phyloP scores from a whole-genome alignment of 345 rosid species.

The Gossypium turneri region DNA sequence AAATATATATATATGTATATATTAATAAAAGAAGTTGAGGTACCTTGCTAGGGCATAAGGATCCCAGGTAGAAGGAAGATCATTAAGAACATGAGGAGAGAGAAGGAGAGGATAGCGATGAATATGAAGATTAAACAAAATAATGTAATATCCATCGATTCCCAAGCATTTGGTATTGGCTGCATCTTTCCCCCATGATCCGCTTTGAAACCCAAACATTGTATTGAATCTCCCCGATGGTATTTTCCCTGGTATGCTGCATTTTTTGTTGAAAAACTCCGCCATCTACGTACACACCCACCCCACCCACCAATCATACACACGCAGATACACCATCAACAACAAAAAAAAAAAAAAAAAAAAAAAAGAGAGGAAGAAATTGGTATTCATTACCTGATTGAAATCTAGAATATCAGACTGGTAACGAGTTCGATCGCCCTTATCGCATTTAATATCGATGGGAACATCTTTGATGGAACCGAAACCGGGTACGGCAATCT shows the following conservation, averaged over 20 bases:
- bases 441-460: constrained; percentile 67
- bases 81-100: constrained; percentile 52
- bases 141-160: constrained; percentile 62
- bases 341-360: too few species aligned
- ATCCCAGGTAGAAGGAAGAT: constrained; percentile 81
- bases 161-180: constrained; percentile 59
- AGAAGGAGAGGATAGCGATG: constrained; percentile 67
- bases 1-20: not conserved
- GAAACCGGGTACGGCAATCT: constrained; percentile 58
- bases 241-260: constrained; percentile 63
- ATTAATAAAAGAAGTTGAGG: not conserved
- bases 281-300: constrained; percentile 55
- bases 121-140: constrained; percentile 52
- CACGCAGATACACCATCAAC: not conserved
- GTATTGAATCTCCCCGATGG: constrained; percentile 79
- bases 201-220: constrained; percentile 64
- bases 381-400: constrained; percentile 44
- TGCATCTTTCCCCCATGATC: constrained; percentile 78
- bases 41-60: constrained; percentile 74
- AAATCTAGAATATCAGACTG: constrained; percentile 84
- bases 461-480: constrained; percentile 55
- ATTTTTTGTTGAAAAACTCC: constrained; percentile 64
- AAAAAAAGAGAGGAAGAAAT: not conserved
- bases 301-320: not conserved
- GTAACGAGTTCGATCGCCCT: constrained; percentile 77